Conservation (phyloP, 2,329 filamentous ascomycete genomes). For the Thermochaetoides dissita region DNA sequence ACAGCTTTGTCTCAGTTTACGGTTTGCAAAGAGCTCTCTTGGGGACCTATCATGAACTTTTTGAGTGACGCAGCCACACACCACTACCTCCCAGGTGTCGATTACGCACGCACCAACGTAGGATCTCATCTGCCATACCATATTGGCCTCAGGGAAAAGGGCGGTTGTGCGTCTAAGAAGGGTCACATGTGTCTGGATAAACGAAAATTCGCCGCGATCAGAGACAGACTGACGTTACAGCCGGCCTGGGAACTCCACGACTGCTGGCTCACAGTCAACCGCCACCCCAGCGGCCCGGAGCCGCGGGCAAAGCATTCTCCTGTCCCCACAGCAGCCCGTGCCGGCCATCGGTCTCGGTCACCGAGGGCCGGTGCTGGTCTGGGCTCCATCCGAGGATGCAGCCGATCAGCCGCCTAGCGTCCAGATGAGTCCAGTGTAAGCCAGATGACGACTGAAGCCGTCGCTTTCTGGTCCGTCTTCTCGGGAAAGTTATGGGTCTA, state of each 20-base stretch:
- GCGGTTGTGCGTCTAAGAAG: neutral
- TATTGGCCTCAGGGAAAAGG: neutral
- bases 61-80: too few species aligned
- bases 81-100: too few species aligned
- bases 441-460: too few species aligned
- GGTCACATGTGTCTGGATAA: constrained; percentile 11
- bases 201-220: constrained; percentile 13
- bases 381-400: neutral
- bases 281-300: constrained; percentile 1
- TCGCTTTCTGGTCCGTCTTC: too few species aligned
- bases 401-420: too few species aligned
- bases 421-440: too few species aligned
- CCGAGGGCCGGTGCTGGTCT: neutral
- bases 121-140: constrained; percentile 3
- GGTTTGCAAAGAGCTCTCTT: too few species aligned
- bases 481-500: too few species aligned
- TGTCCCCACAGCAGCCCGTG: neutral
- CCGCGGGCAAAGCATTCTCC: constrained; percentile 1
- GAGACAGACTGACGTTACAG: constrained; percentile 5
- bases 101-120: neutral
- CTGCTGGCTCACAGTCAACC: neutral
- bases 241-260: neutral
- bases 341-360: constrained; percentile 1
- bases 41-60: too few species aligned
- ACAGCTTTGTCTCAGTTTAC: too few species aligned